These are phyloP conservation scores for Pestalotiopsis sp. DNA, from an alignment of 2,329 filamentous ascomycete species.

Conservation along the genomic window DNA sequence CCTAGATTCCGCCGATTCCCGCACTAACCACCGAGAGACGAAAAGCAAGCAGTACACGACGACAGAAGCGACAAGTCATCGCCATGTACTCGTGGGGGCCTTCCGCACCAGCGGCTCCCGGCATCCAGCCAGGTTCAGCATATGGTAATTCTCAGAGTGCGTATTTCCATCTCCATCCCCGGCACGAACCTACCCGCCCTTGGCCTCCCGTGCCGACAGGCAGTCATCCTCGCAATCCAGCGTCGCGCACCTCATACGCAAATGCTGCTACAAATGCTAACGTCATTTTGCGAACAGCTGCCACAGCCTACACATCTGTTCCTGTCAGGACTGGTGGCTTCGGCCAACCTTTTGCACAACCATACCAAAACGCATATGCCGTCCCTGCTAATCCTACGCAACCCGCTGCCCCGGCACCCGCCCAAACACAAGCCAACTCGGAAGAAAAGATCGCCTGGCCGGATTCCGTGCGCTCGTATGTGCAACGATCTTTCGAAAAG, in stretches of 20 bases:
- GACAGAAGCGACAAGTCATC: neutral
- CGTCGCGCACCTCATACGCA: neutral
- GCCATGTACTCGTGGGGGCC: conserved; percentile 13
- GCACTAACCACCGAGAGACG: conserved; percentile 4
- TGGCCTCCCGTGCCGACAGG: neutral
- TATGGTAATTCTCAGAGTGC: conserved; percentile 28
- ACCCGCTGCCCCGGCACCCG: conserved; percentile 26
- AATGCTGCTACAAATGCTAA: conserved; percentile 25
- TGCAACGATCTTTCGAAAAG: conserved; percentile 82
- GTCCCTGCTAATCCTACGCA: conserved; percentile 33
- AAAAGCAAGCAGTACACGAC: neutral
- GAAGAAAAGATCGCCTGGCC: conserved; percentile 75
- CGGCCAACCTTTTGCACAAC: conserved; percentile 29
- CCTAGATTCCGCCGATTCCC: conserved; percentile 1
- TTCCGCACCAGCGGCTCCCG: conserved; percentile 24
- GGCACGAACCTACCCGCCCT: neutral
- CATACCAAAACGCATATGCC: conserved; percentile 24
- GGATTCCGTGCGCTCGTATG: conserved; percentile 79
- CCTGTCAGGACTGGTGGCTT: conserved; percentile 40
- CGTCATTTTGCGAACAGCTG: conserved; percentile 26
- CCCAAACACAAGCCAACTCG: conserved; percentile 39
- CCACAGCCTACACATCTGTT: conserved; percentile 42
- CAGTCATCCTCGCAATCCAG: neutral
- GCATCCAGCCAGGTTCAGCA: conserved; percentile 20
- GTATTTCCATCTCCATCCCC: neutral